phyloP scores from a whole-genome alignment of 1,139 yeast genomes.

The Geotrichum europaeum region DNA sequence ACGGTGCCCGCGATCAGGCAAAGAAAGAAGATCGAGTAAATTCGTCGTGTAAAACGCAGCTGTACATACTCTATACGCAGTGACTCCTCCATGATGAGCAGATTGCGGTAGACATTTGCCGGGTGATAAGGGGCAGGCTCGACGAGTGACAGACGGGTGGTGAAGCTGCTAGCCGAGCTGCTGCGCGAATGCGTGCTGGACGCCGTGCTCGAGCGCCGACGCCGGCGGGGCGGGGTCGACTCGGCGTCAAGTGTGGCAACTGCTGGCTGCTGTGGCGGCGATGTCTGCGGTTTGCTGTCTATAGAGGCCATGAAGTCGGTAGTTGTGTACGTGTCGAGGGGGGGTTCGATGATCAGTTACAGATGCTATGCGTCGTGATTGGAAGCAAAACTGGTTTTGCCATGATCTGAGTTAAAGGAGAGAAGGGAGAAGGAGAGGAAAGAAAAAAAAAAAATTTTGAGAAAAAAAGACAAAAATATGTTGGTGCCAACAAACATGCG shows the following conservation, averaged over 20 bases:
- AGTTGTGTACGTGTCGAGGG: background rate
- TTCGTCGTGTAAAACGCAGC: conserved; percentile 62
- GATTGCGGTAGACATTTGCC: conserved; percentile 43
- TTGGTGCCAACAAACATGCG: background rate
- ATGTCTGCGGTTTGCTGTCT: conserved; percentile 1
- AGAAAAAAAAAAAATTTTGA: background rate
- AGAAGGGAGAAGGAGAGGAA: background rate
- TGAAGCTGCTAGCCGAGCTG: conserved; percentile 10
- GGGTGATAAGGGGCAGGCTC: conserved; percentile 23
- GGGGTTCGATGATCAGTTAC: background rate
- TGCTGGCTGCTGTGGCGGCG: conserved; percentile 10
- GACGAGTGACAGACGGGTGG: background rate
- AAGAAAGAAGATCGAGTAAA: conserved; percentile 66
- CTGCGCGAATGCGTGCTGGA: conserved; percentile 13
- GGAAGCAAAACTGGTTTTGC: background rate
- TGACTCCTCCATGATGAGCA: conserved; percentile 78
- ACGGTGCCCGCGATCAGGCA: conserved; percentile 36
- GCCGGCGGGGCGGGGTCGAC: conserved; percentile 8
- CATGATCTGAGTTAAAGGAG: background rate
- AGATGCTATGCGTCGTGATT: background rate
- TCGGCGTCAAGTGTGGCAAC: conserved; percentile 1
- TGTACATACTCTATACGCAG: conserved; percentile 73
- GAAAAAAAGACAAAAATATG: background rate
- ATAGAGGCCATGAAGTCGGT: background rate
- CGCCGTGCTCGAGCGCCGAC: conserved; percentile 16